These are phyloP conservation scores for Aureobasidium subglaciale DNA, from an alignment of 2,329 filamentous ascomycete species.

Conservation along the genomic window DNA sequence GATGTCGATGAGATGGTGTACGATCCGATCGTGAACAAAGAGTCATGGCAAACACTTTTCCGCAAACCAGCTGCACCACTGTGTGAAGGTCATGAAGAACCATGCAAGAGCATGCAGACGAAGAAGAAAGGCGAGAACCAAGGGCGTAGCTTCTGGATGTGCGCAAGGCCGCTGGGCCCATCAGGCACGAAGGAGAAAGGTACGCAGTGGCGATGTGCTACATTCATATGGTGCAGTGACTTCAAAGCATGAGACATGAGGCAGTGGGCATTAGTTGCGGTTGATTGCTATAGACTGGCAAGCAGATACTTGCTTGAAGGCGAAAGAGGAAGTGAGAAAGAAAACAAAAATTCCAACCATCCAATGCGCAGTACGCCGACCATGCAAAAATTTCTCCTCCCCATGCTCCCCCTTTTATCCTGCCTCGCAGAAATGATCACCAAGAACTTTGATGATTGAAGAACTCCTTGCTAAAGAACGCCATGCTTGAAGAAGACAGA, in stretches of 20 bases:
- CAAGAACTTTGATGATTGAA: not conserved
- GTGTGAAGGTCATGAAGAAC: slow-evolving; percentile 78
- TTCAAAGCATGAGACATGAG: slow-evolving; percentile 41
- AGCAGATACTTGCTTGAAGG: not conserved
- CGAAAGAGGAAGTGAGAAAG: not conserved
- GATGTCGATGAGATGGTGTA: slow-evolving; percentile 42
- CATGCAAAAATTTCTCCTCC: not conserved
- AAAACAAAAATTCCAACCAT: not conserved
- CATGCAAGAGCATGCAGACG: slow-evolving; percentile 74
- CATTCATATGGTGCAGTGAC: slow-evolving; percentile 67
- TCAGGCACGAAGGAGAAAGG: slow-evolving; percentile 77
- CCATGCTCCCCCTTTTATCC: not conserved
- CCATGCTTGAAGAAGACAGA: not conserved
- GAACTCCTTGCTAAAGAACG: too few species aligned
- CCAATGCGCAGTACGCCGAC: slow-evolving; percentile 4
- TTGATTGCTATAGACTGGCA: slow-evolving; percentile 5
- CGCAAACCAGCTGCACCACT: slow-evolving; percentile 65
- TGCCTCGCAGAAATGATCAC: not conserved
- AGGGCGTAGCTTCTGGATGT: slow-evolving; percentile 61
- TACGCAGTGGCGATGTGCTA: slow-evolving; percentile 80
- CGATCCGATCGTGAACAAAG: slow-evolving; percentile 66
- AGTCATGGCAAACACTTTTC: slow-evolving; percentile 81
- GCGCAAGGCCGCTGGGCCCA: slow-evolving; percentile 70
- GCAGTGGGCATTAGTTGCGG: not conserved
- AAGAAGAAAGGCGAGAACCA: slow-evolving; percentile 86